These are phyloP conservation scores for Colletotrichum sp. DNA, from an alignment of 2,329 filamentous ascomycete genomes.

Conservation along the genomic window DNA sequence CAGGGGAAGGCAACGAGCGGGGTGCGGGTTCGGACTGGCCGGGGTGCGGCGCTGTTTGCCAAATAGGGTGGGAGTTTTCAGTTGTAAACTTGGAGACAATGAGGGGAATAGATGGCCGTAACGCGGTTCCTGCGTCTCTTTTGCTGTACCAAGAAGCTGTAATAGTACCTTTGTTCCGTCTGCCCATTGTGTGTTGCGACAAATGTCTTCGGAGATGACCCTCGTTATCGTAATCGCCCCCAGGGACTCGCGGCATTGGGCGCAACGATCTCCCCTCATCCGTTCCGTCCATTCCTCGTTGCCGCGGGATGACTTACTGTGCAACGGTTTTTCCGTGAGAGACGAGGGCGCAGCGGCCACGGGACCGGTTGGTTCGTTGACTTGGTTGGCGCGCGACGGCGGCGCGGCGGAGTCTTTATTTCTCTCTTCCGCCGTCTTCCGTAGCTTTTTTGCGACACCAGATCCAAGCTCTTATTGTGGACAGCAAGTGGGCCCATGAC, in stretches of 20 bases:
- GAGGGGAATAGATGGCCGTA: neutral
- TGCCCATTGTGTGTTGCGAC: neutral
- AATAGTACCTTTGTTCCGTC: neutral
- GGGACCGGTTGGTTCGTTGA: neutral
- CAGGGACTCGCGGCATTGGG: neutral
- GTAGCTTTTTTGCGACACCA: neutral
- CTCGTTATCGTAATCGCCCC: constrained; percentile 4
- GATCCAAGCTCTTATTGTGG: constrained; percentile 14
- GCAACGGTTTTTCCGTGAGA: neutral
- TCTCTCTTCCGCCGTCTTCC: neutral
- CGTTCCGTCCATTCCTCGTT: neutral
- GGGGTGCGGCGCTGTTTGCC: constrained; percentile 8
- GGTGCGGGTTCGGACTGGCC: constrained; percentile 10
- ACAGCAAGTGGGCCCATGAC: constrained; percentile 3
- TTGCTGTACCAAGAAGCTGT: neutral
- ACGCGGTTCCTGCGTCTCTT: constrained; percentile 15
- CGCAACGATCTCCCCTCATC: neutral
- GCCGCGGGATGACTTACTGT: neutral
- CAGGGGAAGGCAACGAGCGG: constrained; percentile 1
- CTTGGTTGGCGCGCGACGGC: constrained; percentile 3
- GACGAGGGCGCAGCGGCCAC: neutral
- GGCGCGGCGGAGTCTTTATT: neutral
- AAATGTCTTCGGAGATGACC: constrained; percentile 6
- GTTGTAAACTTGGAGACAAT: constrained; percentile 5
- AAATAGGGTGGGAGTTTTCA: neutral